Base-by-base conservation (phyloP, 2,329 filamentous ascomycete genomes). In the Claviceps sp. region DNA sequence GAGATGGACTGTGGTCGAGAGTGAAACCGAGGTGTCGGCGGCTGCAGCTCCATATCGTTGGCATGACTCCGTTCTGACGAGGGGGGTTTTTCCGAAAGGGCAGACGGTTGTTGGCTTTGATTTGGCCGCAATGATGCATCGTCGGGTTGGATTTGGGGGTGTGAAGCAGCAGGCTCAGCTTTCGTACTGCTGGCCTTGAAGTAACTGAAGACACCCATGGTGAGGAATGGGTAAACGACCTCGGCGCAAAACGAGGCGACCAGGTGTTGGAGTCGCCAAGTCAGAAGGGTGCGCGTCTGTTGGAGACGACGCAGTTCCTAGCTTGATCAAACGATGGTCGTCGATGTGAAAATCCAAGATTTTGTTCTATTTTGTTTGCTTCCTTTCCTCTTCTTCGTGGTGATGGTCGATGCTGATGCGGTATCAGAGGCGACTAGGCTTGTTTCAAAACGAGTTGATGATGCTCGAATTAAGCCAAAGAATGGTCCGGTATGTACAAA, bases 141-240 rank as follows among this genome's bases (percentile, higher is more conserved):
- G 51, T 50, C 58, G 54, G 26, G 49, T 51, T 34, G 56, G 50
- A 51, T 50, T 48, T 50, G 55, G 16, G 54, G 38, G 17, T 56
- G 38, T 46, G 42, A 6, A 3, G 22, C 19, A 34, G 56, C 41
- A 46, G 55, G 45, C 46, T 58, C 54, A 7, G 55, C 10, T 52
- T 56, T 56, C 30, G 30, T 34, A 19, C 50, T 70, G 45, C 43
- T 44, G 24, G 75, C 69, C 68, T 78, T 82, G 72, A 85, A 83
- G 60, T 84, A 85, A 62, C 66, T 77, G 48, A 71, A 73, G 55
- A 85, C 61, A 54, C 80, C 81, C 82, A 85, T 85, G 44, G 53
- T 66, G 61, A 37, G 41, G n/a, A 8, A 5, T 13, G 13, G 10
- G 5, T 17, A 13, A 34, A 14, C 24, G 43, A 46, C 16, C 16